Evolutionary conservation across 1,284 basidiomycete species (phyloP).

Genomic region (Puccinia brachypodii): DNA sequence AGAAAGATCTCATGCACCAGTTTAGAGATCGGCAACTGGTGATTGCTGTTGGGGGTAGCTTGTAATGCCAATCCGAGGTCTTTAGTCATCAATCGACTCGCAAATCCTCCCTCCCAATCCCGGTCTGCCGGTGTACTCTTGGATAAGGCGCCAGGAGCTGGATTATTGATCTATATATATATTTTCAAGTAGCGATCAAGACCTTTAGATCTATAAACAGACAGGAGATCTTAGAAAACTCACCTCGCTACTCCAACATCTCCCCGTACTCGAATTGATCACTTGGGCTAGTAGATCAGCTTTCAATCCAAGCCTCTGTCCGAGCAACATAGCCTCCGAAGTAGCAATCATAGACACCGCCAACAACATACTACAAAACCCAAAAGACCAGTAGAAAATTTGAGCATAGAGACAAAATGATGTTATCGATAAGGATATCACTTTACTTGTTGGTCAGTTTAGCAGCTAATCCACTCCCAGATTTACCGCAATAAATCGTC

Average conservation of each 20-base stretch:
- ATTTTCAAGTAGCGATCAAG: background rate
- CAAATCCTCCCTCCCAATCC: conserved; percentile 35
- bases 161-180: conserved; percentile 34
- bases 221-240: background rate
- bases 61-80: conserved; percentile 20
- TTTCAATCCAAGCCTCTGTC: conserved; percentile 72
- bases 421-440: background rate
- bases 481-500: conserved; percentile 79
- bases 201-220: background rate
- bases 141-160: conserved; percentile 6
- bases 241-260: conserved; percentile 47
- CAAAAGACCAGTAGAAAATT: background rate
- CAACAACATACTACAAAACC: conserved; percentile 51
- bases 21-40: conserved; percentile 16
- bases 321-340: conserved; percentile 80
- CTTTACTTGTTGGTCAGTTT: conserved; percentile 85
- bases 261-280: conserved; percentile 77
- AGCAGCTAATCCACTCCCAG: conserved; percentile 77
- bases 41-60: background rate
- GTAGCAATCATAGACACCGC: conserved; percentile 55
- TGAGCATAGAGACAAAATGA: background rate
- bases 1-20: conserved; percentile 8
- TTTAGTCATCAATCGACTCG: conserved; percentile 34
- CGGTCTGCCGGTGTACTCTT: conserved; percentile 31
- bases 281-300: conserved; percentile 73